Evolutionary conservation across 208 protist genomes (phyloP).

Genomic region (Acanthamoeba castellanii): DNA sequence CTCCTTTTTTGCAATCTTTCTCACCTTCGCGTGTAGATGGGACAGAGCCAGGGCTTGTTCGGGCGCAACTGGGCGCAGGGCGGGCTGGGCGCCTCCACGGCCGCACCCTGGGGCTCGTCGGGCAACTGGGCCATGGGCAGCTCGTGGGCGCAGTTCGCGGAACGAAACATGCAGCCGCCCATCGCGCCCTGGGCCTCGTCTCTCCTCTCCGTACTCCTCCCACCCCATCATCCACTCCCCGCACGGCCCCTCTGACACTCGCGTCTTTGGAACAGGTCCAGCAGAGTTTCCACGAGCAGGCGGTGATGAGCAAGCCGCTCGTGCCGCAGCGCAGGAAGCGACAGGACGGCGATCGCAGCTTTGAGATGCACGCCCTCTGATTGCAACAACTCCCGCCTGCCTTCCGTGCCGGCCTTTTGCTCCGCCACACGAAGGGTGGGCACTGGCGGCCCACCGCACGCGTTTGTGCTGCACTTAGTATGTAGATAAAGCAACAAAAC

Average conservation of each 20-base stretch:
- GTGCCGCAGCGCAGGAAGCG: neutral
- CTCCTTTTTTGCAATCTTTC: neutral
- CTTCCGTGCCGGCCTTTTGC: neutral
- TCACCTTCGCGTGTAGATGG: neutral
- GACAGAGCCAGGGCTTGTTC: slow-evolving; percentile 26
- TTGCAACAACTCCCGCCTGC: neutral
- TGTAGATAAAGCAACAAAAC: no score
- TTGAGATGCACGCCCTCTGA: neutral
- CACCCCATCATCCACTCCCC: neutral
- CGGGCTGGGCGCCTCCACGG: neutral
- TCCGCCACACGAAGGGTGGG: neutral
- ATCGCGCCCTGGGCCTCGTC: neutral
- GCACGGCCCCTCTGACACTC: neutral
- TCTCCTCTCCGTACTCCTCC: neutral
- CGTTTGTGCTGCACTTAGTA: no score
- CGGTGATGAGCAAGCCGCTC: slow-evolving; percentile 1
- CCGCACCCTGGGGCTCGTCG: neutral
- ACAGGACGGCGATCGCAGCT: neutral
- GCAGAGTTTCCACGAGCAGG: slow-evolving; percentile 29
- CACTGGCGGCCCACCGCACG: no score
- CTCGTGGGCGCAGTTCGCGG: slow-evolving; percentile 31
- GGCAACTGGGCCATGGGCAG: slow-evolving; percentile 1
- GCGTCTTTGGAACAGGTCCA: neutral
- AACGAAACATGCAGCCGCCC: neutral
- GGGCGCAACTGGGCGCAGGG: neutral